These are phyloP conservation scores for Aegilops longissima DNA, from an alignment of 176 grass and related monocot genomes.

Conservation along the genomic window DNA sequence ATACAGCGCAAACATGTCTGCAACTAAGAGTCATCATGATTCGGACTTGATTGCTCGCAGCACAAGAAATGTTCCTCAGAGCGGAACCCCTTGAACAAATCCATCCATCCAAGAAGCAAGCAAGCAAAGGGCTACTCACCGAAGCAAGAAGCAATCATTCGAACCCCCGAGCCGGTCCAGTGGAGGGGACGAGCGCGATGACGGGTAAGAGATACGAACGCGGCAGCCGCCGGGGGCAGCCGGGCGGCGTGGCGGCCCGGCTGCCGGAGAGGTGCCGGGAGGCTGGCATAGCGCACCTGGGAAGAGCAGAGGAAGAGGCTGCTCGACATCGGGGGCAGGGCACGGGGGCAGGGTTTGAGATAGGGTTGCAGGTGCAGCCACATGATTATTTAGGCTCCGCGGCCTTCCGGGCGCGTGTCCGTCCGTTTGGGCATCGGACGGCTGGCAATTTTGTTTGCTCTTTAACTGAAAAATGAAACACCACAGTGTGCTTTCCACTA, in stretches of 20 bases:
- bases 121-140: neutral
- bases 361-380: constrained; percentile 11
- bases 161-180: constrained; percentile 10
- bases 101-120: neutral
- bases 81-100: neutral
- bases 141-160: constrained; percentile 3
- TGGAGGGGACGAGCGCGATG: neutral
- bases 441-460: neutral
- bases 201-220: neutral
- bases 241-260: neutral
- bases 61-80: neutral
- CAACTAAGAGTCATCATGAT: neutral
- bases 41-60: neutral
- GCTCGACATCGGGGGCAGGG: neutral
- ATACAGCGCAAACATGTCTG: neutral
- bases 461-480: neutral
- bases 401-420: neutral
- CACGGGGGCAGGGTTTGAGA: neutral
- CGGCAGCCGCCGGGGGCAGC: neutral
- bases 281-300: neutral
- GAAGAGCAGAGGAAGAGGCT: constrained; percentile 1
- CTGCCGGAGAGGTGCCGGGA: constrained; percentile 3
- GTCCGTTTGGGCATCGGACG: neutral
- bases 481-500: neutral
- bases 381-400: neutral